Evolutionary conservation across 129 eudicot genomes (phyloP).

Genomic region (Pittosporum tobira): DNA sequence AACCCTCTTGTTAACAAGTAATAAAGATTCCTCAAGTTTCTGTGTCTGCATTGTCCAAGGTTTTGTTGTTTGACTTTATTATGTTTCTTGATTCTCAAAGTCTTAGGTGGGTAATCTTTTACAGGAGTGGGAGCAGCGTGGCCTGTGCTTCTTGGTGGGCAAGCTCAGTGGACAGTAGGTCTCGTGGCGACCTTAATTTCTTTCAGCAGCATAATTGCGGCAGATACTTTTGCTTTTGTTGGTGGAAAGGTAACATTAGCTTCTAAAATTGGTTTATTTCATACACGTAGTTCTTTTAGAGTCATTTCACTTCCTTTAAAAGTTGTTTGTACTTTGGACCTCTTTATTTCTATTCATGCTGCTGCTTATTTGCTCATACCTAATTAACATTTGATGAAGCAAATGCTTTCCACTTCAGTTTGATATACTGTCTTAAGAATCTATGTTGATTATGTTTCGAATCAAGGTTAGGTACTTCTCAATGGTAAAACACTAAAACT

Average conservation of each 20-base stretch:
- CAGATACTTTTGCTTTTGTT: slow-evolving; percentile 90
- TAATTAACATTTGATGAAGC: no score
- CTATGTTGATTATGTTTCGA: neutral
- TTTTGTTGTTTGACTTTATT: neutral
- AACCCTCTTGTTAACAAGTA: neutral
- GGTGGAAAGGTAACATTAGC: slow-evolving; percentile 73
- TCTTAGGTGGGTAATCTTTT: slow-evolving; percentile 11
- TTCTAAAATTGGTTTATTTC: neutral
- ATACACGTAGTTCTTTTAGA: slow-evolving; percentile 2
- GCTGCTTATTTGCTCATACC: no score
- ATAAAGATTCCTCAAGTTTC: slow-evolving; percentile 1
- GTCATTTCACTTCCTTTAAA: slow-evolving; percentile 5
- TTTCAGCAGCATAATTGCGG: slow-evolving; percentile 88
- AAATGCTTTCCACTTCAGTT: no score
- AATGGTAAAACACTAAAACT: neutral
- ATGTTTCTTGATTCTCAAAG: neutral
- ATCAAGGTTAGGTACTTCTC: neutral
- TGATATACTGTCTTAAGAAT: neutral
- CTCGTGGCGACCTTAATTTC: slow-evolving; percentile 91
- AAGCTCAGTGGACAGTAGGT: slow-evolving; percentile 94
- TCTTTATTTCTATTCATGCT: neutral
- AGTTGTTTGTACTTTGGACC: neutral
- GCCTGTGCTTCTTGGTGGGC: slow-evolving; percentile 94
- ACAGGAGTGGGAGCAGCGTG: slow-evolving; percentile 75
- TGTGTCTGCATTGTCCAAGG: neutral